Evolutionary conservation across 2,329 filamentous ascomycete species (phyloP), one percentile per base, ranked within the genome.

Genomic region (Penicillium sp.): DNA sequence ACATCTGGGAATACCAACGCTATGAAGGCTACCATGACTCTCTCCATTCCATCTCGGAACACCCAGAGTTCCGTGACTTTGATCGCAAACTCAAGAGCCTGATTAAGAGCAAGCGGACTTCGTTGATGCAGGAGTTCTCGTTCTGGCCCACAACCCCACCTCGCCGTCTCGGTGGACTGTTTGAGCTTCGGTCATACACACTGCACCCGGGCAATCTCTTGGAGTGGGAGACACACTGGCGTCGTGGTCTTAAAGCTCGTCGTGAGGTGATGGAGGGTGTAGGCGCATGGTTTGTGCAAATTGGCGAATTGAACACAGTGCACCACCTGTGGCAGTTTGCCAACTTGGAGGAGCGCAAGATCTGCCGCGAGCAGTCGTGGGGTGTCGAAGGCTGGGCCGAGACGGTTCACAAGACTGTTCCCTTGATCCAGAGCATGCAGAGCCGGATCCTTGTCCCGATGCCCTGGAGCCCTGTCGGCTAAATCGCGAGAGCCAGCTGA

Each of bases 291-390:
- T 99, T 99, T 70, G 93, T 97, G 41, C 94, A 99, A 79, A 93
- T 99, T 69, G 94, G 94, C 60, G 93, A 97, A 54, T 82, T 99
- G 62, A 99, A 99, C 80, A 97, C 92, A 0, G 94, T 99, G 35
- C 93, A 99, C 76, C 93, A 97, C 74, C 83, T 99, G 23, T 99
- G 94, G 94, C 94, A 99, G 74, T 99, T 97, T 80, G 93, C 93
- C 67, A 91, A 99, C 75, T 78, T 99, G 60, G 93, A 97, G 77
- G 94, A 97, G 80, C 87, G 94, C 64, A 94, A 95, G 76, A 80
- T 90, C 37, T 86, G 92, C 65, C 86, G 94, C 64, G 94, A 99
- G 82, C 87, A 95, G 82, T 97, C 93, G 75, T 99, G 94, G 94
- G 86, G 87, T 64, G 86, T 96, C 41, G 90, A 96, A 72, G 94